Percentiles rank a stretch among this genome's conserved stretches.
phyloP scores from a whole-genome alignment of 345 rosid genomes.

The Boechera retrofracta region DNA sequence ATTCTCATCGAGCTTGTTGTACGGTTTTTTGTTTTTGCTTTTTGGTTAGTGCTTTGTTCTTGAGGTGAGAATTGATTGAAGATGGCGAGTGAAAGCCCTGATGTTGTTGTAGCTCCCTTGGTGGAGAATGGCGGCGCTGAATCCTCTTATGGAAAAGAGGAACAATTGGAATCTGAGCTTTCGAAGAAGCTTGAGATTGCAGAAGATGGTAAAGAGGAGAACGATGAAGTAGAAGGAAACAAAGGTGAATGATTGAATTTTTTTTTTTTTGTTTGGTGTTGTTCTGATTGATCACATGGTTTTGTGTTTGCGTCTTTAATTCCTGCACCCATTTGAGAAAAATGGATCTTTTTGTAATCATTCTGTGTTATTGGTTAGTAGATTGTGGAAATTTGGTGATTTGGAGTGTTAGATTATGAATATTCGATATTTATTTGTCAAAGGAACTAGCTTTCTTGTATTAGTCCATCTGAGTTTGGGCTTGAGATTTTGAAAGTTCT shows the following conservation, averaged over 20 bases:
- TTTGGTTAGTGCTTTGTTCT: neutral
- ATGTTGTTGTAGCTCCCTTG: conserved; percentile 40
- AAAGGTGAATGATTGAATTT: conserved; percentile 49
- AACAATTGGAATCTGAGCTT: conserved; percentile 40
- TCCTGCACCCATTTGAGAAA: neutral
- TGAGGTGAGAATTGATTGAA: conserved; percentile 33
- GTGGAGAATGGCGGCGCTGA: conserved; percentile 47
- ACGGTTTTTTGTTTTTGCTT: neutral
- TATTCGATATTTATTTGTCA: neutral
- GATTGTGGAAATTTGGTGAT: neutral
- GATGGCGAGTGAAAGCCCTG: conserved; percentile 55
- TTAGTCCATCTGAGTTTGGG: conserved; percentile 27
- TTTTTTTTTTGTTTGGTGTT: neutral
- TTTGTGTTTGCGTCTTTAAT: neutral
- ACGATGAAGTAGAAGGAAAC: conserved; percentile 58
- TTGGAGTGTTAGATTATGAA: neutral
- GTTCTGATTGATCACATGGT: conserved; percentile 12
- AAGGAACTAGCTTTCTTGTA: conserved; percentile 17
- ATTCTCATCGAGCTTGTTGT: conserved; percentile 11
- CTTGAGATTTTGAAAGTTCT: neutral
- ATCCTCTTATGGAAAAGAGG: conserved; percentile 36
- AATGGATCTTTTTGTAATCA: neutral
- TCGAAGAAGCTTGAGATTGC: conserved; percentile 45
- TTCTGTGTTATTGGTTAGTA: conserved; percentile 10
- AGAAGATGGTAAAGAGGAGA: conserved; percentile 51